phyloP scores from a whole-genome alignment of 441 rosid genomes.

The Arabidopsis lyrata region DNA sequence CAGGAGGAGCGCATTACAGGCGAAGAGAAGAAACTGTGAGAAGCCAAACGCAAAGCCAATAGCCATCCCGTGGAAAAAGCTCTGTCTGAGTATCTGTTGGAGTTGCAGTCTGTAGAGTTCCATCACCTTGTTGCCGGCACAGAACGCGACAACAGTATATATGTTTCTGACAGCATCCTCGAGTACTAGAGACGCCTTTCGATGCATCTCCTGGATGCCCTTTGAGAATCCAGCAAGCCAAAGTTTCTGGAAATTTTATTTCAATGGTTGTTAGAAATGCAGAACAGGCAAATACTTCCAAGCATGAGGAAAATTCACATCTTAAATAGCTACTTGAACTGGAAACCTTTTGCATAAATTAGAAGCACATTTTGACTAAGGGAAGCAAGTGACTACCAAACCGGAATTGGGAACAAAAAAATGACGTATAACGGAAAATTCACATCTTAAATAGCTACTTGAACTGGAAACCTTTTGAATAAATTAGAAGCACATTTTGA shows the following conservation, averaged over 20 bases:
- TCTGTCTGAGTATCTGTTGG: conserved; percentile 79
- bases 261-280: not conserved
- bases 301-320: conserved; percentile 24
- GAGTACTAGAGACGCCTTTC: conserved; percentile 98
- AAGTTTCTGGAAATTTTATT: conserved; percentile 73
- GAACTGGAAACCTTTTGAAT: conserved; percentile 7
- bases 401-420: not conserved
- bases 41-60: conserved; percentile 98
- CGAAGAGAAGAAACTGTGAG: conserved; percentile 99
- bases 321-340: conserved; percentile 14
- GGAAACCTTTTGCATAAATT: conserved; percentile 3
- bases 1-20: conserved; percentile 98
- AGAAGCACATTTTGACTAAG: conserved; percentile 4
- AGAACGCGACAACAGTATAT: conserved; percentile 98
- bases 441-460: conserved; percentile 18
- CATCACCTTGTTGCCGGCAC: conserved; percentile 99
- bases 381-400: conserved; percentile 13
- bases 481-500: not conserved
- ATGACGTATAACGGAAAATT: no score
- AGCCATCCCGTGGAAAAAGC: conserved; percentile 93
- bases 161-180: conserved; percentile 99
- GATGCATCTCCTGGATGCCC: conserved; percentile 99
- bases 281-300: conserved; percentile 1
- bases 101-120: conserved; percentile 93
- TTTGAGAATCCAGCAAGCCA: conserved; percentile 99